These are phyloP conservation scores for Calamus simplicifolius DNA, from an alignment of 176 grass and related monocot species.

Conservation along the genomic window DNA sequence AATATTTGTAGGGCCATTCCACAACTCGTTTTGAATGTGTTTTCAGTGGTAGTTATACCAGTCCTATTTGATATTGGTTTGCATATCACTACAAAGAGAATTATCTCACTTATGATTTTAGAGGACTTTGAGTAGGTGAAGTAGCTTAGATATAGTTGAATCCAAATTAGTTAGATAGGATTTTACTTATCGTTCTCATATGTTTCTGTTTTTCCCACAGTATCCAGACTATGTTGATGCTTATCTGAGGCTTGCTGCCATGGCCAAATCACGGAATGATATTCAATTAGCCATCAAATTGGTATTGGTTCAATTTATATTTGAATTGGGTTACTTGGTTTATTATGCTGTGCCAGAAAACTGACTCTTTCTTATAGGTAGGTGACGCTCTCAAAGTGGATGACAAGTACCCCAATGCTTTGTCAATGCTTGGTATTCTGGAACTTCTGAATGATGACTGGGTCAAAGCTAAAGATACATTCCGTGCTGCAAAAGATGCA, in stretches of 20 bases:
- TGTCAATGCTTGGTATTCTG: slow-evolving; percentile 86
- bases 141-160: no score
- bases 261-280: slow-evolving; percentile 75
- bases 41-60: not conserved
- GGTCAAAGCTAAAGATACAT: slow-evolving; percentile 85
- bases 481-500: slow-evolving; percentile 83
- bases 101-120: no score
- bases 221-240: slow-evolving; percentile 83
- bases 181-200: not conserved
- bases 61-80: no score
- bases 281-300: slow-evolving; percentile 71
- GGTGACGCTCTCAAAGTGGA: slow-evolving; percentile 92
- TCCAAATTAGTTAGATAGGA: no score
- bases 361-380: slow-evolving; percentile 41
- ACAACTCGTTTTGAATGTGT: not conserved
- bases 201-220: slow-evolving; percentile 28
- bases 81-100: no score
- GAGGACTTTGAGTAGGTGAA: not conserved
- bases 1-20: no score
- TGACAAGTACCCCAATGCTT: slow-evolving; percentile 68
- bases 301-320: slow-evolving; percentile 29
- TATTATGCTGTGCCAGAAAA: slow-evolving; percentile 1
- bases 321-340: not conserved
- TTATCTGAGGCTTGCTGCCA: slow-evolving; percentile 83
- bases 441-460: slow-evolving; percentile 85